Evolutionary conservation across 202 grass and related monocot genomes (phyloP), one percentile per base, ranked within the genome.

Genomic region (Musa balbisiana): DNA sequence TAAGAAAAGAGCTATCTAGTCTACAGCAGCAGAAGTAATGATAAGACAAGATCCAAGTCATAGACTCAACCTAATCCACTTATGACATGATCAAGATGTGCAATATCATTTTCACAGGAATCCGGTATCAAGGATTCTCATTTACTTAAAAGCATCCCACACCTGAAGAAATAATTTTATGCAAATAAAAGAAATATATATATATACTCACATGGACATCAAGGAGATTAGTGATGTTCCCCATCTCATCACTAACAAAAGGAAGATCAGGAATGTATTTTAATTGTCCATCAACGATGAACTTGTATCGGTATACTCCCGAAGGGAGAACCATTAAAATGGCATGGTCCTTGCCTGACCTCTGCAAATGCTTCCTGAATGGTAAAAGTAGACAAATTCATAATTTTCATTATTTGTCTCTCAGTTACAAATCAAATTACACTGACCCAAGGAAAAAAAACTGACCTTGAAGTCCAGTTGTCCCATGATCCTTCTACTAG

Each of bases 401-500:
- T 25, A 43, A 0, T 52, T 3, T 52, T 13, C 16, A 10, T 11
- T 51, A 19, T 51, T 13, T 65, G 24, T 20, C 10, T 26, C 3
- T 27, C 2, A 0, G n/a, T 26, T 20, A 27, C 14, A 51, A 11
- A 70, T 70, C 16, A 51, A 49, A 70, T 4, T 21, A 25, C 51
- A 70, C 49, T 51, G 29, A 51, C 9, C 3, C 11, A 70, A 70
- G 17, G 19, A 20, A 49, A 49, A 16, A 68, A 43, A 8, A 1
- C 9, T 20, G 23, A 95, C 91, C 91, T 92, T 82, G 95, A 83
- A 83, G 78, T 95, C 95, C 95, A 99, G 55, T 95, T 91, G 84
- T 99, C 91, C 95, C 95, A 99, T 72, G 95, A 99, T 80, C 95
- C 95, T 88, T 99, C 95, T 56, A 99, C 89, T 64, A 79, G 86